A percentile compares a stretch with the other conserved stretches of the same genome.
phyloP scores from a whole-genome alignment of 2,329 filamentous ascomycete genomes.

The Exophiala aquamarina region DNA sequence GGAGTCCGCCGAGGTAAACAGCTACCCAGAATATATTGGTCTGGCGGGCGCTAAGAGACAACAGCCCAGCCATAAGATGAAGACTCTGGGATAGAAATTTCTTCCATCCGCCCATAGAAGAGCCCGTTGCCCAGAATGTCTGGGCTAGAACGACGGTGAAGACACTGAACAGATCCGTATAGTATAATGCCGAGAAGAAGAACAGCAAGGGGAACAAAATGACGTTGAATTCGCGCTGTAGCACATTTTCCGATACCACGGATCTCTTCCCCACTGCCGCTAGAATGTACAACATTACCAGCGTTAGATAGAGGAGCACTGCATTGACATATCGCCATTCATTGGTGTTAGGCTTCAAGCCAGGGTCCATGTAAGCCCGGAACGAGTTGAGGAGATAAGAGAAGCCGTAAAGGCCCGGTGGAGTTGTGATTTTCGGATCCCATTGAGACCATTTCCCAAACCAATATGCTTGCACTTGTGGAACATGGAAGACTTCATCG shows the following conservation, averaged over 20 bases:
- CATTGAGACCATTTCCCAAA: conserved; percentile 69
- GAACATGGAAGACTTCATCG: conserved; percentile 64
- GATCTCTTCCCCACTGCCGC: conserved; percentile 25
- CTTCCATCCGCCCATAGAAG: conserved; percentile 15
- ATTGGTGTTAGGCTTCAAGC: conserved; percentile 9
- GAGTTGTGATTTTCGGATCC: conserved; percentile 98
- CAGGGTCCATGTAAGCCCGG: conserved; percentile 52
- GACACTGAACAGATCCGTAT: conserved; percentile 87
- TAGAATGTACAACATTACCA: conserved; percentile 22
- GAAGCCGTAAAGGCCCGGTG: conserved; percentile 72
- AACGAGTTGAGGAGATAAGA: conserved; percentile 50
- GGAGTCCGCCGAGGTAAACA: conserved; percentile 47
- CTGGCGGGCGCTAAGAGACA: conserved; percentile 76
- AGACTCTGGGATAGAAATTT: conserved; percentile 29
- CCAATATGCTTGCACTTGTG: conserved; percentile 88
- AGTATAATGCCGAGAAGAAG: conserved; percentile 95
- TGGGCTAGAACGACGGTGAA: conserved; percentile 72
- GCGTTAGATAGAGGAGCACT: conserved; percentile 23
- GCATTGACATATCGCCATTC: conserved; percentile 23
- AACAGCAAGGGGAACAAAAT: conserved; percentile 85
- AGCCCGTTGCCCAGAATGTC: conserved; percentile 40
- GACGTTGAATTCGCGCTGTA: conserved; percentile 43
- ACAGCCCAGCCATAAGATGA: conserved; percentile 58
- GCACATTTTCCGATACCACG: conserved; percentile 56
- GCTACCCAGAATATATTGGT: conserved; percentile 96